phyloP scores from a whole-genome alignment of 2,329 filamentous ascomycete genomes.

The Thelonectria rubi region DNA sequence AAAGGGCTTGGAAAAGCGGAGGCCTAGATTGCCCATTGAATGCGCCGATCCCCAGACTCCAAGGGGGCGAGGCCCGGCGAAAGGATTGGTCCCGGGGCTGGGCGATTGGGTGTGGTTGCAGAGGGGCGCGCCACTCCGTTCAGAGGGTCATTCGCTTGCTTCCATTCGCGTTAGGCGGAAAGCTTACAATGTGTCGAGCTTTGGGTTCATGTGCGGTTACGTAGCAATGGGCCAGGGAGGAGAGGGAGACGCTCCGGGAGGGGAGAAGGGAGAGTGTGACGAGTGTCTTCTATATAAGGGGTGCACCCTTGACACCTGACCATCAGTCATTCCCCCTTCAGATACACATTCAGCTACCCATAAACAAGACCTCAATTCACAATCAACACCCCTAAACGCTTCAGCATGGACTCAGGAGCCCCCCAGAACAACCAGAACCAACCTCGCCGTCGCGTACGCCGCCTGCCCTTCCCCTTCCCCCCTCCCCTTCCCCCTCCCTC shows the following conservation, averaged over 20 bases:
- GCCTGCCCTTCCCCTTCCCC: neutral
- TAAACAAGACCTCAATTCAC: neutral
- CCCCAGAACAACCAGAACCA: slow-evolving; percentile 33
- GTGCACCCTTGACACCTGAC: slow-evolving; percentile 2
- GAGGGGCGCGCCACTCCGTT: slow-evolving; percentile 1
- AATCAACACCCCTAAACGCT: neutral
- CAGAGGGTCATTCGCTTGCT: slow-evolving; percentile 8
- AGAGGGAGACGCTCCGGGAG: slow-evolving; percentile 4
- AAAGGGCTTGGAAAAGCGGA: neutral
- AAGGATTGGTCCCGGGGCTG: neutral
- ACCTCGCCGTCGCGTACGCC: slow-evolving; percentile 45
- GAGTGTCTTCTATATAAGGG: slow-evolving; percentile 14
- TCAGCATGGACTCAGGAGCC: slow-evolving; percentile 43
- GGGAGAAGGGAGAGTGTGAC: slow-evolving; percentile 1
- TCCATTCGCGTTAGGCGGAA: slow-evolving; percentile 18
- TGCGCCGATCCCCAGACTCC: slow-evolving; percentile 3
- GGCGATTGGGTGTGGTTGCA: slow-evolving; percentile 9
- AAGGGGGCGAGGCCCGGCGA: neutral
- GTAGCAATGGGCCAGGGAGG: neutral
- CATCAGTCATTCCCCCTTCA: neutral
- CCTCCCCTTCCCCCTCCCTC: too few species aligned
- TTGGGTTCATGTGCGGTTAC: slow-evolving; percentile 6
- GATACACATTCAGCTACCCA: neutral
- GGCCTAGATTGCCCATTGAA: slow-evolving; percentile 5
- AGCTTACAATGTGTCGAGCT: slow-evolving; percentile 12